Base-by-base conservation (phyloP, 345 rosid species). In the Euphorbia pulcherrima region DNA sequence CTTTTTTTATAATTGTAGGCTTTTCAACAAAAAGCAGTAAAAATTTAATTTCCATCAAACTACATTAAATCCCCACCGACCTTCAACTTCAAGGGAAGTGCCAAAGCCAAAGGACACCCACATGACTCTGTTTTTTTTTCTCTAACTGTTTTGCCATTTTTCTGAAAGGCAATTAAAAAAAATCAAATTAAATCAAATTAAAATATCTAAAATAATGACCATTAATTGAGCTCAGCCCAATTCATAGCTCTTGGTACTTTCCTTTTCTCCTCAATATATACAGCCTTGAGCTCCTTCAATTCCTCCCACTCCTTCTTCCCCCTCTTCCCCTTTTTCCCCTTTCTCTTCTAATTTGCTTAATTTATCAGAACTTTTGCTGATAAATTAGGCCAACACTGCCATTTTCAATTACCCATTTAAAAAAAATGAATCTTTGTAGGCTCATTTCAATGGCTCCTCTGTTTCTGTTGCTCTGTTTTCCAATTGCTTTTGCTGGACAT, bases 21-120 rank as follows among this genome's bases (percentile, higher is more conserved):
- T 41, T 2, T 33, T 33, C 7, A 2, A 2, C 7, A 7, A 33
- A 33, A 33, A 33, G 37, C 3, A 33, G 37, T 33, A 33, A 44
- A 44, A 44, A 44, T 7, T 44, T 8, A 44, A 41, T 44, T 11
- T 8, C 17, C 16, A 44, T 18, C 17, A 35, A 78, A 68, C 65
- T 48, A 67, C 88, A 85, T 81, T 86, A 80, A 86, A 77, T 81
- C 85, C 75, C 26, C 93, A 83, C 96, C 91, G 90, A 86, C 89
- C 79, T 78, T 58, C 65, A 72, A 52, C 79, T 78, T 58, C 65
- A 72, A 52, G 84, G 71, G 60, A 74, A 74, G 77, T 69, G 83
- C 72, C 86, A 74, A 70, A 70, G 83, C 72, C 86, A 74, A 70
- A 70, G 74, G 60, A 70, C 79, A 70, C 75, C 83, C 97, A 84